Evolutionary conservation across 2,329 filamentous ascomycete species (phyloP).

Genomic region (Epichloe festucae): DNA sequence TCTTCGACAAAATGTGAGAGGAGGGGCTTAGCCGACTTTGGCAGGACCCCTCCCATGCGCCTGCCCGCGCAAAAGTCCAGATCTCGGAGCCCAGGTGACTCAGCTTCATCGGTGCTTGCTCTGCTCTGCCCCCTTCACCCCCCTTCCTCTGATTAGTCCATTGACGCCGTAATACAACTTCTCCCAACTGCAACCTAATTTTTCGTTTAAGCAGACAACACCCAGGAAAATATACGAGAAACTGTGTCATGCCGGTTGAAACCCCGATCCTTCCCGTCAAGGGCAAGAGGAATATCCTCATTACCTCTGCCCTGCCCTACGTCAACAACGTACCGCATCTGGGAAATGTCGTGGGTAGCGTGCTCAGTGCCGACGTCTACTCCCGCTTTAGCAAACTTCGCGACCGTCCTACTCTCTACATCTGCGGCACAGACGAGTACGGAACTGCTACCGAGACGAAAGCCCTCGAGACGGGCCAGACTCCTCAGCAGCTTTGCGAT

Average conservation of each 20-base stretch:
- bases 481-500: constrained; percentile 72
- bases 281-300: constrained; percentile 75
- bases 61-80: no score
- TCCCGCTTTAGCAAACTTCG: constrained; percentile 69
- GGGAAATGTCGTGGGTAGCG: constrained; percentile 78
- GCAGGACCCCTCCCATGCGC: neutral
- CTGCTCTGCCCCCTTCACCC: neutral
- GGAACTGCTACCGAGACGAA: constrained; percentile 94
- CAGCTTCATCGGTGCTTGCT: neutral
- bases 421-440: constrained; percentile 82
- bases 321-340: constrained; percentile 66
- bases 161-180: neutral
- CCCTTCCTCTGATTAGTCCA: neutral
- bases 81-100: neutral
- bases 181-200: neutral
- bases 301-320: constrained; percentile 86
- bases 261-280: constrained; percentile 47
- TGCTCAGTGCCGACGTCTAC: constrained; percentile 81
- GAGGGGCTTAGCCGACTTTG: neutral
- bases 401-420: constrained; percentile 66
- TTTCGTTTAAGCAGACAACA: neutral
- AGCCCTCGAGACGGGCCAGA: constrained; percentile 75
- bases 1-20: neutral
- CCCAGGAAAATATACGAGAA: neutral
- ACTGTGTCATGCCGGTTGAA: constrained; percentile 6